Conservation (phyloP, 345 rosid species). For the Conringia planisiliqua region DNA sequence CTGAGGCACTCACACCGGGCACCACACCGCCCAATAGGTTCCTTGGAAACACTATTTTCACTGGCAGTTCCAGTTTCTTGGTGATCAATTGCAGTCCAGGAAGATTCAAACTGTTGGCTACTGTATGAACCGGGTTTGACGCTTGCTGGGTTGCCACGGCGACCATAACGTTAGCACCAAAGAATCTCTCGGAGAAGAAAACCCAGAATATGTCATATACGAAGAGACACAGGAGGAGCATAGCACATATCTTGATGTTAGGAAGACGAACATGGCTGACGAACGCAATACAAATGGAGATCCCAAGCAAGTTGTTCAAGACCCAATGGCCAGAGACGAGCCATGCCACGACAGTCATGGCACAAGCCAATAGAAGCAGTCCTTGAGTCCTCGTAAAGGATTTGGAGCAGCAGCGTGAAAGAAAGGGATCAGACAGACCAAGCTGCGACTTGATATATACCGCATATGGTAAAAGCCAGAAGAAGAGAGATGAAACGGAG, state of each 20-base stretch:
- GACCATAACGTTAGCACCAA: constrained; percentile 99
- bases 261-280: constrained; percentile 98
- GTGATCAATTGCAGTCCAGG: constrained; percentile 93
- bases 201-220: constrained; percentile 99
- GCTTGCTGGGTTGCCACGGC: constrained; percentile 96
- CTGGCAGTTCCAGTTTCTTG: constrained; percentile 90
- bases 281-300: constrained; percentile 87
- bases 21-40: constrained; percentile 70
- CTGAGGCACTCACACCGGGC: constrained; percentile 58
- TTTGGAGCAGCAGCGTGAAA: constrained; percentile 86
- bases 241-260: constrained; percentile 86
- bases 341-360: constrained; percentile 71
- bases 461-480: constrained; percentile 67
- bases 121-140: constrained; percentile 91
- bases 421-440: constrained; percentile 77
- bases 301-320: constrained; percentile 89
- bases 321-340: constrained; percentile 95
- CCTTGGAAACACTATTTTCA: constrained; percentile 85
- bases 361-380: constrained; percentile 53
- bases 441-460: constrained; percentile 53
- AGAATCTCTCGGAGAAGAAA: constrained; percentile 95
- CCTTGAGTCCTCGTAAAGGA: constrained; percentile 70
- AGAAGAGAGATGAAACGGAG: constrained; percentile 85
- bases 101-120: constrained; percentile 88
- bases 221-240: constrained; percentile 81